Base-by-base conservation (phyloP, 148 eudicot species). In the Camellia granthamiana region DNA sequence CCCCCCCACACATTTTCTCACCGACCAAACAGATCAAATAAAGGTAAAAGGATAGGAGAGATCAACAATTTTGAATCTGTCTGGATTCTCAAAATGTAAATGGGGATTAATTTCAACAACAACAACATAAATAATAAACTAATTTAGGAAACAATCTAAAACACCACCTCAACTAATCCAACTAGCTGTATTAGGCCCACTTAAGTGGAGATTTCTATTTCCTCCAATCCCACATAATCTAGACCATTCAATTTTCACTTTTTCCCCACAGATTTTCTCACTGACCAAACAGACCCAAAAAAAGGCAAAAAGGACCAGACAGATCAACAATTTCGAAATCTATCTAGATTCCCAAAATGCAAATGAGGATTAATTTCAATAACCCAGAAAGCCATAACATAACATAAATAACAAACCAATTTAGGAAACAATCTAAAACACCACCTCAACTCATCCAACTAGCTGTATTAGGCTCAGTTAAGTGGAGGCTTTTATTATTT, bases 381-480 rank as follows among this genome's bases (percentile, higher is more conserved):
- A 14, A 19, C 7, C 42, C 38, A 51, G 30, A 69, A 80, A 62
- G 15, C 43, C 15, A 43, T n/a, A 80, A 41, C 42, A 52, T 5
- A 21, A 80, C 52, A 21, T 14, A 49, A 69, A 59, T 38, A 16
- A 23, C 30, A 23, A 23, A 23, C 30, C 30, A 23, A 23, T 23
- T 23, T 23, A 23, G 30, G 30, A 23, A 47, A 47, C 51, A 47
- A 47, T 47, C 51, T 47, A 47, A 16, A 69, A 7, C 23, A 44
- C 44, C 72, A 69, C 51, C 21, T 58, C 56, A 67, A 43, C 19
- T 46, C 54, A 74, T 55, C 69, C 72, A 18, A 69, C 54, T 44
- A 69, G 51, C 54, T 43, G 72, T 42, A 18, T 52, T 43, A 46
- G 68, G 21, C 52, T 4, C 55, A 38, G 15, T 21, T 44, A 69